A percentile compares a stretch with the other conserved stretches of the same genome.
These are phyloP conservation scores for Hysterangium stoloniferum DNA, from an alignment of 768 basidiomycete genomes.

Conservation along the genomic window DNA sequence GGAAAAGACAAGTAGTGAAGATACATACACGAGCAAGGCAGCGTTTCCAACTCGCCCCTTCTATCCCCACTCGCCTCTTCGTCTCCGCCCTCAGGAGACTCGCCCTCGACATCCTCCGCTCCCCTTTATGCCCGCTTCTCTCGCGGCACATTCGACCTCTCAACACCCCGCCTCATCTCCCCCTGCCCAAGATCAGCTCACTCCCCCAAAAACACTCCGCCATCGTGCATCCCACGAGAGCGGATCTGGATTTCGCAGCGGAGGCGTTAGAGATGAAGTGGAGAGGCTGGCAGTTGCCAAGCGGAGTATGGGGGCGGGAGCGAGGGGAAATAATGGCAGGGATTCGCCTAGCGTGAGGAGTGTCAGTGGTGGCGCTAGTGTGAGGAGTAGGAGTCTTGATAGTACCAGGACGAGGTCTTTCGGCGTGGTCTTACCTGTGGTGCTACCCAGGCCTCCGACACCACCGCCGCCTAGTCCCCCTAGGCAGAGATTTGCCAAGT, in stretches of 20 bases:
- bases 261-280: slow-evolving; percentile 4
- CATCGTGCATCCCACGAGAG: background rate
- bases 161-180: background rate
- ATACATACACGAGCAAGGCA: too few species aligned
- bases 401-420: slow-evolving; percentile 1
- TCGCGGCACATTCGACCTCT: background rate
- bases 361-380: background rate
- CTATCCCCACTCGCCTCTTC: background rate
- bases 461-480: slow-evolving; percentile 6
- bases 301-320: background rate
- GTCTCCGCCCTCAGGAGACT: background rate
- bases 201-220: background rate
- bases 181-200: background rate
- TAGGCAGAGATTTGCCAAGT: slow-evolving; percentile 2
- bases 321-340: background rate
- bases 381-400: background rate
- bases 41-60: background rate
- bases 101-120: background rate
- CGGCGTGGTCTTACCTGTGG: background rate
- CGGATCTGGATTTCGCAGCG: slow-evolving; percentile 1
- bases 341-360: background rate
- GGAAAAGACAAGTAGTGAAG: too few species aligned
- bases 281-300: background rate
- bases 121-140: slow-evolving; percentile 6
- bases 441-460: slow-evolving; percentile 4